Evolutionary conservation across 345 rosid species (phyloP), one percentile per base, ranked within the genome.

Genomic region (Mercurialis annua): DNA sequence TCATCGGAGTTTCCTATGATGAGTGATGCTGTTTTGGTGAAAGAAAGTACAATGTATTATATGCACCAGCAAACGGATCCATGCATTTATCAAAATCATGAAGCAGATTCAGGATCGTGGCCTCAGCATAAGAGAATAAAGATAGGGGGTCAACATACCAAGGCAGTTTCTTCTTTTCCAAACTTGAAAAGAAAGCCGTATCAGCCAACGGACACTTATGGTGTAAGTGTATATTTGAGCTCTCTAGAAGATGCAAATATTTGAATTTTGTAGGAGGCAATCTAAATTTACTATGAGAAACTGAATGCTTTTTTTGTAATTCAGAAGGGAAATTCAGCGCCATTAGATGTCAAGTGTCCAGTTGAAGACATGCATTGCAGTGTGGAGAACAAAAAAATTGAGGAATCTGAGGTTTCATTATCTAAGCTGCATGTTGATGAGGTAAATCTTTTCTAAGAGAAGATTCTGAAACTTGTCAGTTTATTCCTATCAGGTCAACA

Each of bases 81-180:
- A 8, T 31, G 5, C 9, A 47, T 14, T 47, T 67, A 63, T 55
- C 21, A 47, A 38, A 62, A 73, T 29, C 65, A 36, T 48, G 26
- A 46, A 71, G 75, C 51, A 40, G 71, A 27, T 58, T 26, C 38
- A 21, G 75, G 72, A 58, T 82, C 84, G 42, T 72, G 73, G 63
- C 75, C 74, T 72, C 88, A 72, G 71, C 59, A 66, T 76, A 86
- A 84, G 76, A 83, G 82, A 65, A 80, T 83, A 75, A 88, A 74
- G 64, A 72, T 64, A 62, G 79, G 65, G 52, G 63, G 51, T 57
- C 77, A 68, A 56, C 68, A 51, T 66, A 64, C 31, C 70, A 67
- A 23, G 62, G 42, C 57, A 42, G 55, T 40, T 59, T 77, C 81
- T 76, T 71, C 82, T 57, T 76, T 84, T 61, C 38, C 72, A 54